Conservation (phyloP, 75 land plant genomes). For the Ceratopteris richardii region DNA sequence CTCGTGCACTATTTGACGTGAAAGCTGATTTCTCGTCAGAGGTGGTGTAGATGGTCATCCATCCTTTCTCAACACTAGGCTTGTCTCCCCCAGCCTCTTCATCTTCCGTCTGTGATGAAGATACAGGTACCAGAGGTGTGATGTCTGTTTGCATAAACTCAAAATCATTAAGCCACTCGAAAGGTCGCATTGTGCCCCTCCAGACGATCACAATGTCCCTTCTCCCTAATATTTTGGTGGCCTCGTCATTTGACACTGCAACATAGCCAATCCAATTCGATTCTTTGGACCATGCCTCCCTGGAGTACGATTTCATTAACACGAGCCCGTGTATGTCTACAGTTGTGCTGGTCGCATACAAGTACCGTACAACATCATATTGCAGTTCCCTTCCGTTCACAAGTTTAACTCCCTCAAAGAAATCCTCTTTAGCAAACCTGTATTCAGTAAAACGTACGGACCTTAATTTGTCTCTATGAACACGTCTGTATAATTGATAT, state of each 20-base stretch:
- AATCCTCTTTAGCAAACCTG: slow-evolving; percentile 40
- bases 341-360: slow-evolving; percentile 50
- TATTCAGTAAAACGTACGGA: no score
- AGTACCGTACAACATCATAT: slow-evolving; percentile 36
- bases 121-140: slow-evolving; percentile 11
- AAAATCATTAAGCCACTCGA: slow-evolving; percentile 59
- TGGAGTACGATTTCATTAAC: slow-evolving; percentile 36
- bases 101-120: not conserved
- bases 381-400: slow-evolving; percentile 14
- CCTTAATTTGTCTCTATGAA: no score
- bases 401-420: slow-evolving; percentile 54
- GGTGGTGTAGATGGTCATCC: slow-evolving; percentile 52
- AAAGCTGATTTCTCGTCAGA: slow-evolving; percentile 28
- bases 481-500: no score
- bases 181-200: slow-evolving; percentile 49
- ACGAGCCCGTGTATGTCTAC: slow-evolving; percentile 29
- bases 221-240: slow-evolving; percentile 22
- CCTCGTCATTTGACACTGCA: slow-evolving; percentile 46
- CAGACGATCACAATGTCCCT: slow-evolving; percentile 61
- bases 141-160: slow-evolving; percentile 16
- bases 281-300: slow-evolving; percentile 63
- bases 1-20: slow-evolving; percentile 36
- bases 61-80: slow-evolving; percentile 40
- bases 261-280: slow-evolving; percentile 84
- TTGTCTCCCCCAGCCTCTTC: slow-evolving; percentile 15